phyloP scores from a whole-genome alignment of 345 rosid species.

The Linum tenue region DNA sequence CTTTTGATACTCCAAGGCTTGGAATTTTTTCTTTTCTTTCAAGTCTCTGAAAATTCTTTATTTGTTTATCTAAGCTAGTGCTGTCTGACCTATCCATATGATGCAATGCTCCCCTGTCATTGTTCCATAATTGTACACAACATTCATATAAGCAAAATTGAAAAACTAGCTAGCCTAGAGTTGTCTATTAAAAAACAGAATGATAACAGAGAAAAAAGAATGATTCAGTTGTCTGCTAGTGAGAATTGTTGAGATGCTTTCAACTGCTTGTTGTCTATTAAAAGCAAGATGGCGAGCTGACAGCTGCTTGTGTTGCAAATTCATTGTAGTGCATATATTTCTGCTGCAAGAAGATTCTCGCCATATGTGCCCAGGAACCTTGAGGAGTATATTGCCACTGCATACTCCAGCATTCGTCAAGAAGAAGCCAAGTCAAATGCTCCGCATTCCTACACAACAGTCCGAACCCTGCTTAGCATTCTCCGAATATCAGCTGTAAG shows the following conservation, averaged over 20 bases:
- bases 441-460: slow-evolving; percentile 92
- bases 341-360: slow-evolving; percentile 81
- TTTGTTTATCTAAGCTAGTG: neutral
- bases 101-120: too few relatives aligned
- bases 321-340: slow-evolving; percentile 67
- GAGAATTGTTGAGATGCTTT: neutral
- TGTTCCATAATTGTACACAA: too few relatives aligned
- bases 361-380: slow-evolving; percentile 78
- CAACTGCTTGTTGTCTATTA: too few relatives aligned
- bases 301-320: slow-evolving; percentile 7
- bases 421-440: slow-evolving; percentile 87
- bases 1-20: too few relatives aligned
- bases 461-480: slow-evolving; percentile 87
- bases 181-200: too few relatives aligned
- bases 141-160: too few relatives aligned
- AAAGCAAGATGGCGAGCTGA: too few relatives aligned
- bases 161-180: too few relatives aligned
- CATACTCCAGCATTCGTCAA: slow-evolving; percentile 86
- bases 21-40: too few relatives aligned
- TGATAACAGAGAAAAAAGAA: too few relatives aligned
- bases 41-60: too few relatives aligned
- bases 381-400: slow-evolving; percentile 88
- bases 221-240: neutral
- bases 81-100: neutral
- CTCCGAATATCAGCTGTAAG: slow-evolving; percentile 94